These are phyloP conservation scores for Chimonanthus salicifolius DNA, from an alignment of 164 flowering plant species.

Conservation along the genomic window DNA sequence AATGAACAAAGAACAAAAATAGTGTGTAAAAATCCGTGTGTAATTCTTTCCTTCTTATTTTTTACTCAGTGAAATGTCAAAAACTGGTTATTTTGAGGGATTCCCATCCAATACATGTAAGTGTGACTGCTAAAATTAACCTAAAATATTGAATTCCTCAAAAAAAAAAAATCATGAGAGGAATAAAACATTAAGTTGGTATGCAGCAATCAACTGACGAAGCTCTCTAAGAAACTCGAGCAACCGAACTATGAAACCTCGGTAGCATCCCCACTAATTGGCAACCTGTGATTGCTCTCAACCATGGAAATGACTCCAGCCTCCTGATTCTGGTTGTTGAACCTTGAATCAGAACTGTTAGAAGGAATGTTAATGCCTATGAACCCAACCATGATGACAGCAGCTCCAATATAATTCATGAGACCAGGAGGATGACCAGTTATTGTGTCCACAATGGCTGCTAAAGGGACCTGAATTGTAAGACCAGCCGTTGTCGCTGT, in stretches of 20 bases:
- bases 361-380: conserved; percentile 76
- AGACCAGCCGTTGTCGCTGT: conserved; percentile 97
- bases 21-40: no score
- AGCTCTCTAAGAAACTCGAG: not conserved
- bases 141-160: not conserved
- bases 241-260: not conserved
- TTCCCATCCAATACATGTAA: not conserved
- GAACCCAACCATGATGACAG: conserved; percentile 74
- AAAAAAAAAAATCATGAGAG: not conserved
- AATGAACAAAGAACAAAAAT: no score
- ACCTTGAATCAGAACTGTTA: conserved; percentile 37
- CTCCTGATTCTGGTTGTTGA: conserved; percentile 28
- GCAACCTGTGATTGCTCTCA: not conserved
- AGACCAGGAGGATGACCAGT: conserved; percentile 66
- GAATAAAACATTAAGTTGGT: not conserved
- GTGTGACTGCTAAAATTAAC: not conserved
- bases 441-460: conserved; percentile 79
- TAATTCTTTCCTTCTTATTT: no score
- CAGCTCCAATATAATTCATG: conserved; percentile 75
- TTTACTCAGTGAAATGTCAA: no score
- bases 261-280: not conserved
- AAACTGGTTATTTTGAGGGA: no score
- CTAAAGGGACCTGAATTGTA: conserved; percentile 90
- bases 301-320: conserved; percentile 9
- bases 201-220: not conserved